Evolutionary conservation across 805 yeast species (phyloP).

Genomic region (Ogataea kodamae): DNA sequence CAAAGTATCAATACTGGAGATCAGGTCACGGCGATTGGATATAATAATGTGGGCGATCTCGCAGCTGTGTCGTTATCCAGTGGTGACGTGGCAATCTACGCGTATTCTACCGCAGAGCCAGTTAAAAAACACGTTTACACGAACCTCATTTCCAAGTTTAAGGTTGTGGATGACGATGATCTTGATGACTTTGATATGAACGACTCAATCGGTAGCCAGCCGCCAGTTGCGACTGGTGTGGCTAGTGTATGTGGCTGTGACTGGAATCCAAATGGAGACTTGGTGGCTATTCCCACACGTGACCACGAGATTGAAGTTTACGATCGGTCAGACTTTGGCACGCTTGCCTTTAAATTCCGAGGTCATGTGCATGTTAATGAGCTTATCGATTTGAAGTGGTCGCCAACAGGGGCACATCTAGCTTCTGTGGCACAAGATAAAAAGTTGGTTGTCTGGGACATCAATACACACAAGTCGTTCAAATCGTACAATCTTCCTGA

Average conservation of each 20-base stretch:
- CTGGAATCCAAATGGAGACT: constrained; percentile 71
- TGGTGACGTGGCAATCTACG: constrained; percentile 56
- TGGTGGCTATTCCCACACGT: constrained; percentile 63
- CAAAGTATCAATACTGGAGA: constrained; percentile 43
- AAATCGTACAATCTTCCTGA: constrained; percentile 28
- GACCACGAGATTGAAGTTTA: constrained; percentile 45
- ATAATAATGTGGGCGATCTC: constrained; percentile 53
- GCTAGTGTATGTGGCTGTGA: constrained; percentile 26
- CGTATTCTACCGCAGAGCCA: constrained; percentile 55
- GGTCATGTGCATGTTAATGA: constrained; percentile 28
- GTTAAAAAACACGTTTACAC: constrained; percentile 43
- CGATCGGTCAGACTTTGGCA: constrained; percentile 35
- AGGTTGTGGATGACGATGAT: constrained; percentile 36
- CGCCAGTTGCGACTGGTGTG: constrained; percentile 4
- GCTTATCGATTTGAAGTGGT: constrained; percentile 53
- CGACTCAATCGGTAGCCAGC: constrained; percentile 21
- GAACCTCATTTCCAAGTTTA: constrained; percentile 38
- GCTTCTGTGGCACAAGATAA: constrained; percentile 58
- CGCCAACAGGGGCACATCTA: constrained; percentile 56
- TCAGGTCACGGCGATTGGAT: constrained; percentile 54
- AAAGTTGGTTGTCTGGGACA: constrained; percentile 54
- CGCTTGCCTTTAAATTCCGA: constrained; percentile 18
- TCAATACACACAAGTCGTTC: constrained; percentile 34
- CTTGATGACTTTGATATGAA: constrained; percentile 31
- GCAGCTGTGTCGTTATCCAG: constrained; percentile 55